Conservation (phyloP, 2,329 filamentous ascomycete genomes). For the Fusarium camptoceras region DNA sequence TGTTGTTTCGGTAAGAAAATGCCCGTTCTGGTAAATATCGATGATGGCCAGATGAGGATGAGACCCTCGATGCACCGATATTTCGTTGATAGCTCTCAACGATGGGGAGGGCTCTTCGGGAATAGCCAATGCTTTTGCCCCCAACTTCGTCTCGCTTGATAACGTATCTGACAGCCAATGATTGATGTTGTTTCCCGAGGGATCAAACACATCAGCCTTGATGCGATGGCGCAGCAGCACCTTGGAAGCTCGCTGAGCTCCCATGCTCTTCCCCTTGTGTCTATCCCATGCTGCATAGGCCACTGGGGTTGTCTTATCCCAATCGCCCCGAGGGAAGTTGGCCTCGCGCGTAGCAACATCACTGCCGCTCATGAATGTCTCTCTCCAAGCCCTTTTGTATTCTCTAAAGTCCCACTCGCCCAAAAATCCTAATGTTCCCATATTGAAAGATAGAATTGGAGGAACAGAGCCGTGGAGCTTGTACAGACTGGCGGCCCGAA, state of each 20-base stretch:
- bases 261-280: constrained; percentile 84
- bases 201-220: constrained; percentile 85
- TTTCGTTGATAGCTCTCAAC: constrained; percentile 88
- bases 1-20: constrained; percentile 92
- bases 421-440: constrained; percentile 94
- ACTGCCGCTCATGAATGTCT: constrained; percentile 86
- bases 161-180: constrained; percentile 59
- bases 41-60: constrained; percentile 92
- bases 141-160: constrained; percentile 59
- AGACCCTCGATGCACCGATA: constrained; percentile 90
- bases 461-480: constrained; percentile 84
- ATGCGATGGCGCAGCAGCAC: constrained; percentile 88
- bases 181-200: constrained; percentile 71
- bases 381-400: constrained; percentile 90
- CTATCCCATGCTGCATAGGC: constrained; percentile 71
- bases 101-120: constrained; percentile 55
- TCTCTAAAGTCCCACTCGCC: constrained; percentile 97
- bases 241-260: constrained; percentile 77
- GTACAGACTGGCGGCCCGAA: constrained; percentile 65
- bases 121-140: constrained; percentile 50
- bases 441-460: constrained; percentile 93
- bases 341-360: constrained; percentile 61
- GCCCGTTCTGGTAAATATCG: constrained; percentile 88
- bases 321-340: constrained; percentile 50
- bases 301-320: constrained; percentile 36